A percentile compares a stretch with the other conserved stretches of the same genome.
phyloP scores from a whole-genome alignment of 1,139 yeast genomes.

The Eremothecium cymbalariae region DNA sequence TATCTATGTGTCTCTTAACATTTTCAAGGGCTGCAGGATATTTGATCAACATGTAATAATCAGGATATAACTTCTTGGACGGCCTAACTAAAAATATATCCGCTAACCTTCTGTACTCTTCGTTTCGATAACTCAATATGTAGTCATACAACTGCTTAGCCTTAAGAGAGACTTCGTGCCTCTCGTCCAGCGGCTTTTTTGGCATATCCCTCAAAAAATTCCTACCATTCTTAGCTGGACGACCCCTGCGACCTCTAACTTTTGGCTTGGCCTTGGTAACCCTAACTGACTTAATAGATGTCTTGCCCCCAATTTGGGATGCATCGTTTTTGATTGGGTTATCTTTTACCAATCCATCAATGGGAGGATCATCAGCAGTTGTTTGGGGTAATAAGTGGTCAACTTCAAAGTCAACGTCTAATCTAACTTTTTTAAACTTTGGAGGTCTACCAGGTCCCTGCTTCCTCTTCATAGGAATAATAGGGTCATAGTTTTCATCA shows the following conservation, averaged over 20 bases:
- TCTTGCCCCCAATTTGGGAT: constrained; percentile 17
- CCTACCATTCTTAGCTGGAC: constrained; percentile 26
- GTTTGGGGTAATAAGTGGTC: constrained; percentile 2
- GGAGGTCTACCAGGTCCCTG: constrained; percentile 17
- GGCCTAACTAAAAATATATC: constrained; percentile 65
- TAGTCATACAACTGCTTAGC: constrained; percentile 34
- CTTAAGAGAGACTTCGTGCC: constrained; percentile 34
- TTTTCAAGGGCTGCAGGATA: constrained; percentile 76
- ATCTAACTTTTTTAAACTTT: constrained; percentile 6
- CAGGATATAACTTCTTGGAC: constrained; percentile 69
- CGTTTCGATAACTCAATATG: constrained; percentile 39
- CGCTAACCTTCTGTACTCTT: constrained; percentile 39
- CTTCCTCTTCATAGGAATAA: constrained; percentile 9
- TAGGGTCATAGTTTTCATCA: constrained; percentile 17
- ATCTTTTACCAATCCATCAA: constrained; percentile 6
- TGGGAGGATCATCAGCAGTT: constrained; percentile 7
- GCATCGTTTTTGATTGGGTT: constrained; percentile 7
- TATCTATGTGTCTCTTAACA: constrained; percentile 51
- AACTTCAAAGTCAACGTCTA: constrained; percentile 4
- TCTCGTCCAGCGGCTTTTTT: constrained; percentile 37
- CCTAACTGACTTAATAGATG: constrained; percentile 23
- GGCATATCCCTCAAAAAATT: constrained; percentile 36
- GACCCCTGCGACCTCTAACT: constrained; percentile 20
- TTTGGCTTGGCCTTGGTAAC: constrained; percentile 17
- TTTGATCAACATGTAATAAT: constrained; percentile 70